These are phyloP conservation scores for Aspergillus puulaauensis DNA, from an alignment of 2,329 filamentous ascomycete genomes.

Conservation along the genomic window DNA sequence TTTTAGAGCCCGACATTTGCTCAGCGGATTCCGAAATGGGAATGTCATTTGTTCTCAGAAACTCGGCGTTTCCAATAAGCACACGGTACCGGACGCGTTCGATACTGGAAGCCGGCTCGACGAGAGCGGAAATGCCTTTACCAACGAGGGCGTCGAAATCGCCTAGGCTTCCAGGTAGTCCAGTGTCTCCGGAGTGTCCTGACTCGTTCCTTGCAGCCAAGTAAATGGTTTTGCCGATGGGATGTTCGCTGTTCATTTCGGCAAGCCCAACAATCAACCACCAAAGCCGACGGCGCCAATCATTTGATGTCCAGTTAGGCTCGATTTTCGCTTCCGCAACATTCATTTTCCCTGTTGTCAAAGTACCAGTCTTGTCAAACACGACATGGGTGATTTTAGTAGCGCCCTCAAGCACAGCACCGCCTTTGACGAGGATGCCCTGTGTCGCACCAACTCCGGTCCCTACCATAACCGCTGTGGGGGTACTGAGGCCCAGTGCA, in stretches of 20 bases:
- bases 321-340: conserved; percentile 72
- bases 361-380: conserved; percentile 92
- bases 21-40: conserved; percentile 42
- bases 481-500: conserved; percentile 90
- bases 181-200: conserved; percentile 67
- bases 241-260: conserved; percentile 94
- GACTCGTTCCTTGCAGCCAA: conserved; percentile 73
- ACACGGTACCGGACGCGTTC: conserved; percentile 73
- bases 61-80: conserved; percentile 79
- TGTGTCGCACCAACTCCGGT: conserved; percentile 95
- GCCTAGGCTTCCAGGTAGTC: conserved; percentile 78
- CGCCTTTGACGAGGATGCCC: conserved; percentile 96
- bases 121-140: conserved; percentile 76
- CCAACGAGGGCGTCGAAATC: conserved; percentile 84
- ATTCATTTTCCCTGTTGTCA: conserved; percentile 94
- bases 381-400: conserved; percentile 89
- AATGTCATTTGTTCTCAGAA: conserved; percentile 70
- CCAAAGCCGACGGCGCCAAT: conserved; percentile 74
- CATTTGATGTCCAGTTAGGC: conserved; percentile 66
- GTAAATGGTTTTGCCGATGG: conserved; percentile 86
- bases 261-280: conserved; percentile 96
- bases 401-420: conserved; percentile 83
- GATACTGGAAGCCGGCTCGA: conserved; percentile 71
- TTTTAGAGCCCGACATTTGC: conserved; percentile 29
- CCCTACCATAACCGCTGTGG: conserved; percentile 97